Conservation (phyloP, 495 filamentous ascomycete genomes). For the Hypoxylon trugodes region DNA sequence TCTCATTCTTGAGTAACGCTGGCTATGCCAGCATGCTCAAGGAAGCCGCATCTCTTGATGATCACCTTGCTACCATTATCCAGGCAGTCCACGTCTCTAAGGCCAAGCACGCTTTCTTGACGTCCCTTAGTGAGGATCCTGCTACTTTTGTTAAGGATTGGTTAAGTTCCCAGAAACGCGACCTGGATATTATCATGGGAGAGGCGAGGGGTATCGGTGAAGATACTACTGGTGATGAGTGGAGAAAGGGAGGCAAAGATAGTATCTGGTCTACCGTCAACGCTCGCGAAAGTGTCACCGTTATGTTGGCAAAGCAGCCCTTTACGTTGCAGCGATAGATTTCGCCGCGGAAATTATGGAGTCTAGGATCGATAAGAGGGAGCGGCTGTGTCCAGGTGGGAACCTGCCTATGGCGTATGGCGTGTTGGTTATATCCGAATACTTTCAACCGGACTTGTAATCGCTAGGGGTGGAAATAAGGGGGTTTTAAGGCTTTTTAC, state of each 20-base stretch:
- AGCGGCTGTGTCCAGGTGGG: background rate
- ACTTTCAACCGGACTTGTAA: background rate
- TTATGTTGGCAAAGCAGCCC: conserved; percentile 56
- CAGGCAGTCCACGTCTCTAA: conserved; percentile 81
- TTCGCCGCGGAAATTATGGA: background rate
- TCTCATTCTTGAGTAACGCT: conserved; percentile 64
- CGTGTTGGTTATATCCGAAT: conserved; percentile 6
- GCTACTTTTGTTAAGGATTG: conserved; percentile 81
- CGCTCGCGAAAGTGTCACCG: conserved; percentile 64
- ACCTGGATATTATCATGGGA: conserved; percentile 88
- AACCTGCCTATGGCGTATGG: conserved; percentile 22
- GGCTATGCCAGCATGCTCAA: conserved; percentile 70
- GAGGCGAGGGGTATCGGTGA: conserved; percentile 78
- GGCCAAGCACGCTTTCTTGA: conserved; percentile 86
- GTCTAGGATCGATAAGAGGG: background rate
- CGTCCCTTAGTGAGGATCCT: conserved; percentile 78
- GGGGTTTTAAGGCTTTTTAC: background rate
- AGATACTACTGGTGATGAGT: conserved; percentile 62
- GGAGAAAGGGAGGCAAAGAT: conserved; percentile 60
- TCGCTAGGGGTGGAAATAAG: background rate
- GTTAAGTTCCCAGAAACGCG: conserved; percentile 86
- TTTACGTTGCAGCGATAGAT: conserved; percentile 25
- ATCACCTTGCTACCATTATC: conserved; percentile 80
- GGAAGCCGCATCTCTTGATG: conserved; percentile 76
- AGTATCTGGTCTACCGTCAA: conserved; percentile 63